Evolutionary conservation across 208 protist genomes (phyloP).

Genomic region (Trypanosoma lewisi): DNA sequence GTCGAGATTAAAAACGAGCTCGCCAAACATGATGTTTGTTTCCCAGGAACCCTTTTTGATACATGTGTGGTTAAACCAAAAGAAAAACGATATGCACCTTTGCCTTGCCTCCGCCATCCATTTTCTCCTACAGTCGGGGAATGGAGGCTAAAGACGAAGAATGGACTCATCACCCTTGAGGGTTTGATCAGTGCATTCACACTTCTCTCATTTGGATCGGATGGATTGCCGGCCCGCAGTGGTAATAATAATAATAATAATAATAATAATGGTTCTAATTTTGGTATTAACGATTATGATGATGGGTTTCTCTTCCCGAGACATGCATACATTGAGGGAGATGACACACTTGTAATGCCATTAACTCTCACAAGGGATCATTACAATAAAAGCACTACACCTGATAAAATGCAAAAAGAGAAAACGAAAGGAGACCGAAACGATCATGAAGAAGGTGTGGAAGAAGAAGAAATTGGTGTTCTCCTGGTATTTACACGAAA

Average conservation of each 20-base stretch:
- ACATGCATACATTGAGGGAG: constrained; percentile 14
- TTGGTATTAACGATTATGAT: background rate
- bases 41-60: constrained; percentile 11
- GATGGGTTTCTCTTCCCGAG: constrained; percentile 9
- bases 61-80: constrained; percentile 16
- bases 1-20: constrained; percentile 45
- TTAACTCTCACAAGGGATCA: constrained; percentile 17
- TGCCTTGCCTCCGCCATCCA: constrained; percentile 11
- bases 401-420: too few species aligned
- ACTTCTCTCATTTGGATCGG: constrained; percentile 5
- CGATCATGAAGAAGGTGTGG: constrained; percentile 1
- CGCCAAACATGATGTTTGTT: constrained; percentile 11
- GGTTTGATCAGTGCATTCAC: constrained; percentile 16
- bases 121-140: constrained; percentile 17
- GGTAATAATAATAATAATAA: background rate
- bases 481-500: constrained; percentile 22
- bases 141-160: constrained; percentile 10
- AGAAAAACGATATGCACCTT: constrained; percentile 25
- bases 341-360: constrained; percentile 30
- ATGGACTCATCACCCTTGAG: constrained; percentile 19
- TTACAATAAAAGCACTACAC: background rate
- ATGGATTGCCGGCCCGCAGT: background rate
- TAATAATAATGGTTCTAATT: too few species aligned
- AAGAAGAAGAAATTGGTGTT: constrained; percentile 9
- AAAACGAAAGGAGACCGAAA: too few species aligned